Conservation (phyloP, 176 grass and related monocot genomes). For the Cenchrus fungigraminus region DNA sequence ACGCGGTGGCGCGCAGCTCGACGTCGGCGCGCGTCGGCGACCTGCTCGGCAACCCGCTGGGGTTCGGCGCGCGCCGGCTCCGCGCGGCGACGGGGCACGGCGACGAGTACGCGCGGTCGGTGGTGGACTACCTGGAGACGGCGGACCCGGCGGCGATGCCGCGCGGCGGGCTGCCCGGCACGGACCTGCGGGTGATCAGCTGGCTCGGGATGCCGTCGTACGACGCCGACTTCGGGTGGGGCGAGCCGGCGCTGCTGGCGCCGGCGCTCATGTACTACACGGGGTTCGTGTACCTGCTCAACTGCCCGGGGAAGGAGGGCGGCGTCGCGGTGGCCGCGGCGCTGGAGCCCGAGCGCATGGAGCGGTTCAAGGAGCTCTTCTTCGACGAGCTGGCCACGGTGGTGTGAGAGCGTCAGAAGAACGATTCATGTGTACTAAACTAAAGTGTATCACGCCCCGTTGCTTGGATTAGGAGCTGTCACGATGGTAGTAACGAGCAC, state of each 20-base stretch:
- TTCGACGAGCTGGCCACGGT: conserved; percentile 43
- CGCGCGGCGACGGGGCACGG: conserved; percentile 34
- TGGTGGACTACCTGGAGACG: conserved; percentile 54
- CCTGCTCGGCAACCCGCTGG: conserved; percentile 3
- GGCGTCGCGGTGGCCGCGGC: conserved; percentile 42
- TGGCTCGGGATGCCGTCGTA: conserved; percentile 61
- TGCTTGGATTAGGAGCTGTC: neutral
- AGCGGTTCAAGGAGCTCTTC: conserved; percentile 57
- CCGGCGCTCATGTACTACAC: conserved; percentile 47
- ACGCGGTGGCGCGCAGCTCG: conserved; percentile 49
- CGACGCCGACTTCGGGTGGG: conserved; percentile 70
- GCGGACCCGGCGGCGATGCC: conserved; percentile 11
- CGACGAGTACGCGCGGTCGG: conserved; percentile 49
- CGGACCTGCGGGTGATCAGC: conserved; percentile 60
- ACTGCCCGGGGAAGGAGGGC: conserved; percentile 41
- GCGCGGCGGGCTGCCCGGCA: conserved; percentile 9
- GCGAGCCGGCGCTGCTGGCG: conserved; percentile 48
- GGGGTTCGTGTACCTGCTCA: conserved; percentile 55
- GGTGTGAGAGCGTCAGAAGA: neutral
- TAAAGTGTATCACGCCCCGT: neutral
- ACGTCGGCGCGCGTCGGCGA: conserved; percentile 41
- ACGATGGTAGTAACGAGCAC: neutral
- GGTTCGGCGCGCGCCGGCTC: conserved; percentile 19
- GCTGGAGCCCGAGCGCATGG: conserved; percentile 53
- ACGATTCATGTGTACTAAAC: neutral